A percentile compares a stretch with the other conserved stretches of the same genome.
phyloP scores from a whole-genome alignment of 306 rosid genomes.

The Luffa aegyptiaca region DNA sequence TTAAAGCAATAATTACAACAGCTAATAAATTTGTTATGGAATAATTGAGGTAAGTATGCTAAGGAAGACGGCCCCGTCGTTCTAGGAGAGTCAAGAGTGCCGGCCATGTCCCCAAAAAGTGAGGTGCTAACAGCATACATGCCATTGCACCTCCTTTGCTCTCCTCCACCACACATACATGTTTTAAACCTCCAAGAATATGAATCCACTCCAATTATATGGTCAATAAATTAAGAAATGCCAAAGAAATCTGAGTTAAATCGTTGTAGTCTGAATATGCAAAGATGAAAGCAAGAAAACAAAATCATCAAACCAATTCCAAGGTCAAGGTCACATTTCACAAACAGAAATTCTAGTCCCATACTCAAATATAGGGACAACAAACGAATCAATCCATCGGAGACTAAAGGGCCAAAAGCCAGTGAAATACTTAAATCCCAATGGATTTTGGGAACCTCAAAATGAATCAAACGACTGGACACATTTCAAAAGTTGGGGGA shows the following conservation, averaged over 20 bases:
- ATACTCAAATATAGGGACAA: not conserved
- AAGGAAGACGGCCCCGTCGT: slow-evolving; percentile 90
- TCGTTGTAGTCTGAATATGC: not conserved
- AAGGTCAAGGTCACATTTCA: not conserved
- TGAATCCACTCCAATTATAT: not conserved
- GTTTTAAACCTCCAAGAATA: slow-evolving; percentile 21
- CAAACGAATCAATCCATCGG: no score
- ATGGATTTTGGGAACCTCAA: not conserved
- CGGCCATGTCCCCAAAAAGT: slow-evolving; percentile 86
- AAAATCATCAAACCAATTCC: not conserved
- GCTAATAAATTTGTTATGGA: slow-evolving; percentile 71
- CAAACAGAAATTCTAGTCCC: not conserved
- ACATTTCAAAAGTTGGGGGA: not conserved
- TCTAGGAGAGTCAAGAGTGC: slow-evolving; percentile 67
- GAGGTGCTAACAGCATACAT: slow-evolving; percentile 66
- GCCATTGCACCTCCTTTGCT: slow-evolving; percentile 79
- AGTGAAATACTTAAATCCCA: not conserved
- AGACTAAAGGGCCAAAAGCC: not conserved
- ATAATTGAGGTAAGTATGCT: slow-evolving; percentile 86
- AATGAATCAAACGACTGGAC: not conserved
- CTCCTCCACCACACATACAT: slow-evolving; percentile 59
- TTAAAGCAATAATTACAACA: slow-evolving; percentile 72
- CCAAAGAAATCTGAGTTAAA: not conserved
- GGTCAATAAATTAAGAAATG: not conserved
- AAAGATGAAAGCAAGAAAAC: not conserved